Percentiles rank a stretch among this genome's conserved stretches.
phyloP scores from a whole-genome alignment of 768 basidiomycete species.

The Brasilioporus rufonigricans region DNA sequence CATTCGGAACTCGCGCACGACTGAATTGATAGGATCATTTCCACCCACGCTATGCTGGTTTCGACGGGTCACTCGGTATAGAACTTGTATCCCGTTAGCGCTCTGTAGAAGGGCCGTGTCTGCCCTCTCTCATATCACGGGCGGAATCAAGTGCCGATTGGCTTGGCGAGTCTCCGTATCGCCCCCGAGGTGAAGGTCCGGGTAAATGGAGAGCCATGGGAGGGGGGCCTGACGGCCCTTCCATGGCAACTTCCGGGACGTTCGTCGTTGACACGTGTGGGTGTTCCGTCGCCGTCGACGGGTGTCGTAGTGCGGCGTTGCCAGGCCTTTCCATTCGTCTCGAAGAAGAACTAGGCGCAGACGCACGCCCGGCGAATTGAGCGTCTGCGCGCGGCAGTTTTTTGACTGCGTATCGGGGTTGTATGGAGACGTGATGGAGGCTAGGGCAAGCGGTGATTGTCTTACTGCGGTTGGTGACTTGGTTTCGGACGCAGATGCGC shows the following conservation, averaged over 20 bases:
- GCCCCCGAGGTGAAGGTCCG: constrained; percentile 30
- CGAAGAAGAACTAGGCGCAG: constrained; percentile 53
- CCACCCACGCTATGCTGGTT: background rate
- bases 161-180: constrained; percentile 36
- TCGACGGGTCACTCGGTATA: too few species aligned
- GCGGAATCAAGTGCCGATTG: constrained; percentile 24
- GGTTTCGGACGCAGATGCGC: constrained; percentile 29
- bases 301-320: constrained; percentile 39
- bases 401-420: constrained; percentile 50
- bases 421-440: constrained; percentile 44
- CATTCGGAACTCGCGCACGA: constrained; percentile 11
- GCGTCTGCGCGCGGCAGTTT: constrained; percentile 80
- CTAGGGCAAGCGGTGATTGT: constrained; percentile 39
- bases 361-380: constrained; percentile 67
- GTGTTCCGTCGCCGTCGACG: constrained; percentile 28
- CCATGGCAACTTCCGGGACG: constrained; percentile 30
- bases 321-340: constrained; percentile 35
- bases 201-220: constrained; percentile 35
- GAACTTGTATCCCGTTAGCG: constrained; percentile 19
- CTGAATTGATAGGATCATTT: constrained; percentile 6
- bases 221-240: constrained; percentile 23
- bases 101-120: constrained; percentile 28
- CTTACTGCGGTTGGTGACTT: constrained; percentile 33
- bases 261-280: constrained; percentile 22
- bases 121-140: constrained; percentile 36